Conservation (phyloP, 2,329 filamentous ascomycete genomes). For the Cordyceps sp. region DNA sequence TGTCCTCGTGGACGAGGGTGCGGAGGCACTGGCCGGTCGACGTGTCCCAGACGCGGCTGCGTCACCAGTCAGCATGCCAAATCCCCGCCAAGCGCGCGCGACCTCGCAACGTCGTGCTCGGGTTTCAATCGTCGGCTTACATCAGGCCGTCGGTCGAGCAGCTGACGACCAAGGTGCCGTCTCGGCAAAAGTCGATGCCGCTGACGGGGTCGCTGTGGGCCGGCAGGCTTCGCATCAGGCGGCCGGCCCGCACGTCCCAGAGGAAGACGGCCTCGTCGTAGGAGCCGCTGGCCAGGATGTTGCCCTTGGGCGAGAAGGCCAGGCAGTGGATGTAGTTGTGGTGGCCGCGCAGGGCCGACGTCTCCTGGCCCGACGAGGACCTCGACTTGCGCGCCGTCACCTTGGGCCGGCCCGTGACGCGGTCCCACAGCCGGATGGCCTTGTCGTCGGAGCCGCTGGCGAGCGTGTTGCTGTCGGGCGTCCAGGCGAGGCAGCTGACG, state of each 20-base stretch:
- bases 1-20: slow-evolving; percentile 92
- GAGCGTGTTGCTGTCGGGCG: slow-evolving; percentile 70
- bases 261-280: slow-evolving; percentile 96
- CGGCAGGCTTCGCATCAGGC: slow-evolving; percentile 77
- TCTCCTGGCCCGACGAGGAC: slow-evolving; percentile 20
- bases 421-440: slow-evolving; percentile 82
- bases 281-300: slow-evolving; percentile 86
- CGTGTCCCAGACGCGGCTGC: slow-evolving; percentile 82
- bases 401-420: slow-evolving; percentile 40
- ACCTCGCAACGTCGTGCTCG: too few species aligned
- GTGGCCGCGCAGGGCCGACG: slow-evolving; percentile 58
- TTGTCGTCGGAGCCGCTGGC: slow-evolving; percentile 95
- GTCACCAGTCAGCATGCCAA: neutral
- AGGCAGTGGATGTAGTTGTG: slow-evolving; percentile 93
- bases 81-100: neutral
- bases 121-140: slow-evolving; percentile 23
- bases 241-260: slow-evolving; percentile 84
- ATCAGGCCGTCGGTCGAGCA: slow-evolving; percentile 86
- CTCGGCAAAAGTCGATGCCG: slow-evolving; percentile 81
- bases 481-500: slow-evolving; percentile 87
- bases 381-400: slow-evolving; percentile 23
- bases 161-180: slow-evolving; percentile 82
- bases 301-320: slow-evolving; percentile 94
- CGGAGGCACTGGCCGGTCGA: slow-evolving; percentile 87
- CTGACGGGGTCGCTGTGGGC: slow-evolving; percentile 91